Percentiles rank a stretch among this genome's conserved stretches.
Evolutionary conservation across 1,284 basidiomycete species (phyloP).

Genomic region (Coniophora puteana): DNA sequence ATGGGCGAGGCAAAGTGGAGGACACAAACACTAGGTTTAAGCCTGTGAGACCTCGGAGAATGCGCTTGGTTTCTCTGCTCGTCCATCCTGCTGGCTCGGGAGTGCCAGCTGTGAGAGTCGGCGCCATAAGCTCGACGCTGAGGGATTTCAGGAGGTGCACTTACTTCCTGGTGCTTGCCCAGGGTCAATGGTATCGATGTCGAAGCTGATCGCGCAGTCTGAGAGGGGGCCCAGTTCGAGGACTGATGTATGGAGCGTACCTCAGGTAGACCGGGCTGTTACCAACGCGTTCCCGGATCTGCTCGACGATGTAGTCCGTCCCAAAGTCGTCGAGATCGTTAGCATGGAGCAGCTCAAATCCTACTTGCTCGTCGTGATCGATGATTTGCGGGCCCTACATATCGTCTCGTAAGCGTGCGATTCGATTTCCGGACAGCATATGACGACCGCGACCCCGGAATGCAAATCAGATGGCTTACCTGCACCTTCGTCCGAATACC

Average conservation of each 20-base stretch:
- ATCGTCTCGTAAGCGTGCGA: neutral
- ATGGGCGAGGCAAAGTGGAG: neutral
- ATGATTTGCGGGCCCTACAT: conserved; percentile 16
- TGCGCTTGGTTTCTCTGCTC: conserved; percentile 13
- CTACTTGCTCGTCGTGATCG: conserved; percentile 20
- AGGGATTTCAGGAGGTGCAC: neutral
- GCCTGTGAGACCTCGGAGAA: conserved; percentile 14
- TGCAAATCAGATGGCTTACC: conserved; percentile 1
- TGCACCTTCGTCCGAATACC: conserved; percentile 25
- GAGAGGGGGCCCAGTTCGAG: neutral
- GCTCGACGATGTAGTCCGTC: conserved; percentile 14
- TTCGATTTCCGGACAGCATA: neutral
- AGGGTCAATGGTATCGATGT: conserved; percentile 11
- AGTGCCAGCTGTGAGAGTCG: conserved; percentile 10
- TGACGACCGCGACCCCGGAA: neutral
- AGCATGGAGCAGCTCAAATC: conserved; percentile 20
- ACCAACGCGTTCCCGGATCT: conserved; percentile 10
- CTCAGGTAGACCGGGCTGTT: conserved; percentile 28
- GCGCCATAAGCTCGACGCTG: neutral
- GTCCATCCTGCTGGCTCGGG: conserved; percentile 15
- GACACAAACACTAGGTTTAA: conserved; percentile 12
- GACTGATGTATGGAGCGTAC: conserved; percentile 7
- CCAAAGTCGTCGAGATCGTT: conserved; percentile 23
- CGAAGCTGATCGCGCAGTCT: conserved; percentile 3
- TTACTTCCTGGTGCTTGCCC: conserved; percentile 13